Evolutionary conservation across 2,329 filamentous ascomycete species (phyloP), one percentile per base, ranked within the genome.

Genomic region (Sporothrix brunneoviolacea): DNA sequence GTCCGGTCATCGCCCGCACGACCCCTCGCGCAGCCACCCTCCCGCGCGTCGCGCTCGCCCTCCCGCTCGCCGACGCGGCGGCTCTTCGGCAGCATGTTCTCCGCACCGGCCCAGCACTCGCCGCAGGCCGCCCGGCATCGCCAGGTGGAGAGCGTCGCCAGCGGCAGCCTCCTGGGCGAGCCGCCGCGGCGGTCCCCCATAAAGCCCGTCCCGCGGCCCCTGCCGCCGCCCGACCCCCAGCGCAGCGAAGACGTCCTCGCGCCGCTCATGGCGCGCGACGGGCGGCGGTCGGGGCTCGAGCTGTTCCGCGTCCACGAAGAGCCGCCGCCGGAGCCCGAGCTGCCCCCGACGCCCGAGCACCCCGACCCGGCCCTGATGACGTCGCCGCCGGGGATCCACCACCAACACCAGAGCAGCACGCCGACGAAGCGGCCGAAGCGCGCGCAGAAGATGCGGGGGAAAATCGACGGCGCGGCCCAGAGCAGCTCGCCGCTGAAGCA

Each of bases 321-420:
- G 7, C 32, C 27, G 24, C 37, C 56, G 62, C n/a, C 72, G 72
- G 81, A 86, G 58, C 82, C 82, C 2, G 80, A 84, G 42, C 70
- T 87, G 5, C 84, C 83, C 3, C 79, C 79, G 0, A 78, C 78
- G 0, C 74, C 75, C 1, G 70, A 71, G 27, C 69, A 75, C 42
- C 68, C 67, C 2, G 79, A 83, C 52, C 71, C 75, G 0, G 68
- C 77, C 1, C 70, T 79, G 24, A 76, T 72, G 38, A 76, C 76
- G 3, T 77, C 77, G 8, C 77, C 79, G 1, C 62, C 68, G 18
- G 81, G 80, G 1, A 83, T 84, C 24, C 80, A 83, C 53, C 74
- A 74, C 45, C n/a, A n/a, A n/a, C n/a, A n/a, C n/a, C n/a, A n/a
- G n/a, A 48, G 44, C 44, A 80, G 77, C 32, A 54, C 54, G 13